Evolutionary conservation across 257 asterid genomes (phyloP).

Genomic region (Apocynum venetum): DNA sequence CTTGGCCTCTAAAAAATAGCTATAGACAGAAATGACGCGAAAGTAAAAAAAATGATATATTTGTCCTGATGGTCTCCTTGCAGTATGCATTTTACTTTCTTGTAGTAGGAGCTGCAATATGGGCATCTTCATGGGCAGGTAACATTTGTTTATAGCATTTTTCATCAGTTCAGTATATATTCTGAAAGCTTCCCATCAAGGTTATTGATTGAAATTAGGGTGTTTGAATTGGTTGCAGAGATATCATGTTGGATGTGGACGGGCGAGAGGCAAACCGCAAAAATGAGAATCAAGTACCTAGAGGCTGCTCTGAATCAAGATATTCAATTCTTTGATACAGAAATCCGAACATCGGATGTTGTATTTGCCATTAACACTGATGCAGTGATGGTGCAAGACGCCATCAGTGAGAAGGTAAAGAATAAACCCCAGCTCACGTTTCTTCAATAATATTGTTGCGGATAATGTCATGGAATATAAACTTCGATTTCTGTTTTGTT

Average conservation of each 20-base stretch:
- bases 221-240: conserved; percentile 45
- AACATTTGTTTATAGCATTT: not conserved
- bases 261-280: conserved; percentile 87
- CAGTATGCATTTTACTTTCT: conserved; percentile 99
- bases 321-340: conserved; percentile 76
- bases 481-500: not conserved
- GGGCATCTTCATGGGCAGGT: conserved; percentile 99
- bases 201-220: conserved; percentile 14
- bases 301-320: conserved; percentile 89
- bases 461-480: not conserved
- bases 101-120: conserved; percentile 98
- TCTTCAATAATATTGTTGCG: not conserved
- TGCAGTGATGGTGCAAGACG: conserved; percentile 89
- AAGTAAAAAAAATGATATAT: not conserved
- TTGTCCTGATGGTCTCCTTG: conserved; percentile 30
- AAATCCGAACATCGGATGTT: conserved; percentile 86
- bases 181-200: conserved; percentile 3
- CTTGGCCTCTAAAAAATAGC: not conserved
- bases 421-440: not conserved
- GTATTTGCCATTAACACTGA: conserved; percentile 88
- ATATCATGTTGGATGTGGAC: conserved; percentile 99
- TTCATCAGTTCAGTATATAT: not conserved
- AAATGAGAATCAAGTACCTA: conserved; percentile 77
- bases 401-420: conserved; percentile 88
- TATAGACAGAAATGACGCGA: not conserved